Evolutionary conservation across 1,284 basidiomycete species (phyloP).

Genomic region (Malassezia psittaci): DNA sequence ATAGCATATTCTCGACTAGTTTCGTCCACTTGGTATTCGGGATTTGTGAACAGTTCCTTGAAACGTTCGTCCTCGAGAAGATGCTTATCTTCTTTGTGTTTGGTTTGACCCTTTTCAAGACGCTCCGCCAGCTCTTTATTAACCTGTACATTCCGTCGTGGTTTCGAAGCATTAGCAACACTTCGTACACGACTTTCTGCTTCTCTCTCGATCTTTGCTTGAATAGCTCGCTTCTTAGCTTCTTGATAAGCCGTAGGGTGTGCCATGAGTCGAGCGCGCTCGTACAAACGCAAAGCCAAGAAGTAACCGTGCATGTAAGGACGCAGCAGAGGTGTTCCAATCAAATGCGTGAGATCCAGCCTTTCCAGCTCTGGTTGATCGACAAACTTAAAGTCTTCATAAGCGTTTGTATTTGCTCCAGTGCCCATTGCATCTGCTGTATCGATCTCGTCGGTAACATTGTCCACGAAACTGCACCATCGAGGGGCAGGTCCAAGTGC

Average conservation of each 20-base stretch:
- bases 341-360: conserved; percentile 67
- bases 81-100: conserved; percentile 33
- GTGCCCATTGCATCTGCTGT: conserved; percentile 64
- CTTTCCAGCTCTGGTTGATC: conserved; percentile 73
- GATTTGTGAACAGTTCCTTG: conserved; percentile 78
- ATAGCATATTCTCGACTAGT: conserved; percentile 73
- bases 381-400: conserved; percentile 97
- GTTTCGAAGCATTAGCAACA: conserved; percentile 21
- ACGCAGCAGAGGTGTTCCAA: conserved; percentile 86
- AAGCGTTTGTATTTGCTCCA: conserved; percentile 52
- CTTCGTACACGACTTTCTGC: conserved; percentile 78
- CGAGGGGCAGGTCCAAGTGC: conserved; percentile 89
- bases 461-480: conserved; percentile 96
- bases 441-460: conserved; percentile 67
- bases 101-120: conserved; percentile 51
- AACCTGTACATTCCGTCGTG: conserved; percentile 57
- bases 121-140: conserved; percentile 87
- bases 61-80: conserved; percentile 82
- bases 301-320: conserved; percentile 99
- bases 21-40: conserved; percentile 89
- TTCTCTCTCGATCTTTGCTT: conserved; percentile 82
- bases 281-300: conserved; percentile 85
- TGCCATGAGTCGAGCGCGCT: conserved; percentile 83
- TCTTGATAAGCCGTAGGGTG: conserved; percentile 94
- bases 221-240: conserved; percentile 74